Evolutionary conservation across 331 rosid species (phyloP).

Genomic region (Rhamnella rubrinervis): DNA sequence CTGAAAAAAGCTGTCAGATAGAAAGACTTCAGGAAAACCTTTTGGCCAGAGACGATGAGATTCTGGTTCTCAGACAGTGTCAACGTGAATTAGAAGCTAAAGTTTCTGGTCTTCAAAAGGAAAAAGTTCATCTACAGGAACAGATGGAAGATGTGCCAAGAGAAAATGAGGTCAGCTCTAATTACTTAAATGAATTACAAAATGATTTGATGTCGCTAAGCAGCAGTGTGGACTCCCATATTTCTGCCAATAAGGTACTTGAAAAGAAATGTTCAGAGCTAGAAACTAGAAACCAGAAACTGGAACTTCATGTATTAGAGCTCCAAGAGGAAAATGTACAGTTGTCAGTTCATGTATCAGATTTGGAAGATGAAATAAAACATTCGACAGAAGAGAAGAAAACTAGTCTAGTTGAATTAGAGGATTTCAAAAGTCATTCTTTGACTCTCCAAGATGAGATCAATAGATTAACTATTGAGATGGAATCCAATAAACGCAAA

Average conservation of each 20-base stretch:
- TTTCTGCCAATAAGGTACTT: constrained; percentile 44
- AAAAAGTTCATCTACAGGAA: constrained; percentile 55
- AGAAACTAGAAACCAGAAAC: constrained; percentile 43
- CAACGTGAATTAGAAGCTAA: constrained; percentile 47
- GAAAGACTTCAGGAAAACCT: constrained; percentile 53
- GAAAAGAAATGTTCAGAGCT: constrained; percentile 44
- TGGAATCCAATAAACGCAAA: constrained; percentile 31
- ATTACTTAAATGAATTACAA: constrained; percentile 44
- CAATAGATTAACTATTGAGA: constrained; percentile 35
- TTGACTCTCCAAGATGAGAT: constrained; percentile 52
- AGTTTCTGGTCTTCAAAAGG: constrained; percentile 55
- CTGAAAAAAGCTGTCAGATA: constrained; percentile 42
- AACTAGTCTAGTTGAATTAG: constrained; percentile 49
- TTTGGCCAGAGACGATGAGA: constrained; percentile 65
- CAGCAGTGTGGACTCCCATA: constrained; percentile 39
- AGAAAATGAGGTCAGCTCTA: constrained; percentile 49
- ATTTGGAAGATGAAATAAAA: constrained; percentile 58
- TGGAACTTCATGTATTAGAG: constrained; percentile 46
- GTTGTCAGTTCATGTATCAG: constrained; percentile 40
- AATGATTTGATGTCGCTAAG: constrained; percentile 45
- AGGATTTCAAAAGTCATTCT: constrained; percentile 45
- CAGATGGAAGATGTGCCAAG: constrained; percentile 45
- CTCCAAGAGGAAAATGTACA: constrained; percentile 50
- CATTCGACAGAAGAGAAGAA: constrained; percentile 43
- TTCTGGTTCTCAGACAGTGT: constrained; percentile 38